Evolutionary conservation across 352 stramenopile species (phyloP).

Genomic region (Globisporangium paroecandrum): DNA sequence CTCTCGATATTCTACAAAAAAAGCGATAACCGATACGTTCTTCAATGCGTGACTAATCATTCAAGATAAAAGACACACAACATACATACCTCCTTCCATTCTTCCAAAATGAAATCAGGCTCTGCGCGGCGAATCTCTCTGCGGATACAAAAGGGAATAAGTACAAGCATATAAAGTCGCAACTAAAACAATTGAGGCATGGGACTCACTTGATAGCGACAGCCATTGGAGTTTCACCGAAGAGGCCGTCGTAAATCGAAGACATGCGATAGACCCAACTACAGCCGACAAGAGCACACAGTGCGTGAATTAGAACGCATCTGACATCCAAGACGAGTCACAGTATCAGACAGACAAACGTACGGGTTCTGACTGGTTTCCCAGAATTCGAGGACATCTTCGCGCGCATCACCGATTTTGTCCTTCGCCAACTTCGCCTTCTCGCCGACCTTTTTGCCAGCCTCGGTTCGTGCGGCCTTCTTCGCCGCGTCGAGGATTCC

Average conservation of each 20-base stretch:
- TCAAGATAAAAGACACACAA: neutral
- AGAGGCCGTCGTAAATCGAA: conserved; percentile 97
- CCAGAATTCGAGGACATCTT: conserved; percentile 93
- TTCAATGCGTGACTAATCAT: neutral
- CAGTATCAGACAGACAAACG: conserved; percentile 13
- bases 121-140: conserved; percentile 94
- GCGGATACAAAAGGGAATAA: neutral
- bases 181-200: neutral
- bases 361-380: conserved; percentile 98
- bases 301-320: neutral
- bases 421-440: conserved; percentile 74
- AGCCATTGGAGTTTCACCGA: conserved; percentile 94
- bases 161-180: neutral
- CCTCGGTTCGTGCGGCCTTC: conserved; percentile 69
- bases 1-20: conserved; percentile 83
- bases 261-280: conserved; percentile 96
- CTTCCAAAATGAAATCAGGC: conserved; percentile 96
- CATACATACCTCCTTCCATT: conserved; percentile 85
- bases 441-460: conserved; percentile 66
- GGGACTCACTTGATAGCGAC: conserved; percentile 83
- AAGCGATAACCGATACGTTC: neutral
- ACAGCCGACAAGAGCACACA: neutral
- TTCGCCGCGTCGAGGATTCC: conserved; percentile 82
- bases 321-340: neutral
- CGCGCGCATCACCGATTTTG: conserved; percentile 75